Evolutionary conservation across 768 basidiomycete genomes (phyloP), one percentile per base, ranked within the genome.

Genomic region (Termitomyces sp.): DNA sequence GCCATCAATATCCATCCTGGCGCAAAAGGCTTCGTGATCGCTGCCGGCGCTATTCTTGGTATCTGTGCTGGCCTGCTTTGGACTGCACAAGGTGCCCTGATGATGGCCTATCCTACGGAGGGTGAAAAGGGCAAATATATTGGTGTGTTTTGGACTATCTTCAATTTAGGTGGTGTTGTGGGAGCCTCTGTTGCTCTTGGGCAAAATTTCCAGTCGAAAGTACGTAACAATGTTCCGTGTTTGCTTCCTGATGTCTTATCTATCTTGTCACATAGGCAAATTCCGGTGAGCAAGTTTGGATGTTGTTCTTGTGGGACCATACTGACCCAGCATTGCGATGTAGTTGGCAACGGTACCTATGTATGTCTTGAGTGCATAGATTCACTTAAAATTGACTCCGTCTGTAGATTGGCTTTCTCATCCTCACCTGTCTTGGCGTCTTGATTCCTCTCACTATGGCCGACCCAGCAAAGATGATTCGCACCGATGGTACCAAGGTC

Each of bases 41-140:
- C 78, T 15, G 80, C 89, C 2, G 92, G 91, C 29, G 87, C 88
- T 34, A 71, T 91, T 53, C 85, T 92, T 15, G 92, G 92, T 31
- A 66, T 91, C 55, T 90, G 88, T 68, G 91, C 81, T 4, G 81
- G 81, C 52, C 68, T 94, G 46, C 76, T 93, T 14, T 93, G 92
- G 92, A 87, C 90, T 3, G 89, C 91, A 0, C 91, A 94, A 67
- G 92, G 91, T 11, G 85, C 84, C 8, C 76, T 94, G 59, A 93
- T 93, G 86, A 74, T 94, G 73, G 83, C 89, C 2, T 94, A 94
- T 70, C 89, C 91, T 0, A 91, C 89, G 0, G 91, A 94, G 70
- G 70, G 71, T 55, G 83, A 92, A 70, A 94, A 94, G 72, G 91
- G 91, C n/a, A 77, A 73, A 51, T 92, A 81, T 72, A 91, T 94